Evolutionary conservation across 148 eudicot species (phyloP).

Genomic region (Beta vulgaris): DNA sequence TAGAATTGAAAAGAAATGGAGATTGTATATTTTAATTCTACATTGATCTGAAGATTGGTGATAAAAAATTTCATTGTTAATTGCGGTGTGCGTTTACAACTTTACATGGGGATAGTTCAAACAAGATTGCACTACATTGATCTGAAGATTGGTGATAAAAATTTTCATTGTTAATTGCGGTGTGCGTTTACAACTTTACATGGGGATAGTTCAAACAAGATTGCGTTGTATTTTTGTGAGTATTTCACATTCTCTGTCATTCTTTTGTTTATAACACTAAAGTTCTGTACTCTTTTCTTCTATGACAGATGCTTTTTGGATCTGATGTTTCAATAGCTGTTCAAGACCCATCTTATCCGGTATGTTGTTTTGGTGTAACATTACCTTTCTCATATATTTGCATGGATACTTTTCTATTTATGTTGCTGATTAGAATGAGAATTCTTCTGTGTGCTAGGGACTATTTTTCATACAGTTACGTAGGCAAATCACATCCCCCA

Average conservation of each 20-base stretch:
- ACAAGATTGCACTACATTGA: background rate
- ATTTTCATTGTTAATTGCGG: too few relatives aligned
- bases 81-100: too few relatives aligned
- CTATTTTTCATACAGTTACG: background rate
- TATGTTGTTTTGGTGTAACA: conserved; percentile 25
- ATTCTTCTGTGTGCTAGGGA: background rate
- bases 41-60: too few relatives aligned
- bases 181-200: too few relatives aligned
- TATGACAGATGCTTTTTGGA: conserved; percentile 77
- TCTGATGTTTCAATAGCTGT: conserved; percentile 79
- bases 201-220: background rate
- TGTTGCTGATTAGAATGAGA: background rate
- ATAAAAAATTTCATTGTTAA: too few relatives aligned
- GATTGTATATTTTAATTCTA: too few relatives aligned
- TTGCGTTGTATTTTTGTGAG: background rate
- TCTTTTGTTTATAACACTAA: background rate
- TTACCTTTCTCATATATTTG: background rate
- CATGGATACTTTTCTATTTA: background rate
- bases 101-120: background rate
- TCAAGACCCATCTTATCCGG: conserved; percentile 92
- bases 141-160: too few relatives aligned
- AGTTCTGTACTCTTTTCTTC: background rate
- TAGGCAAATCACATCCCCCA: background rate
- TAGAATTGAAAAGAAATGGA: too few relatives aligned
- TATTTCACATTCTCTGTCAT: background rate